phyloP scores from a whole-genome alignment of 2,329 filamentous ascomycete genomes.

The Akanthomyces muscarius region DNA sequence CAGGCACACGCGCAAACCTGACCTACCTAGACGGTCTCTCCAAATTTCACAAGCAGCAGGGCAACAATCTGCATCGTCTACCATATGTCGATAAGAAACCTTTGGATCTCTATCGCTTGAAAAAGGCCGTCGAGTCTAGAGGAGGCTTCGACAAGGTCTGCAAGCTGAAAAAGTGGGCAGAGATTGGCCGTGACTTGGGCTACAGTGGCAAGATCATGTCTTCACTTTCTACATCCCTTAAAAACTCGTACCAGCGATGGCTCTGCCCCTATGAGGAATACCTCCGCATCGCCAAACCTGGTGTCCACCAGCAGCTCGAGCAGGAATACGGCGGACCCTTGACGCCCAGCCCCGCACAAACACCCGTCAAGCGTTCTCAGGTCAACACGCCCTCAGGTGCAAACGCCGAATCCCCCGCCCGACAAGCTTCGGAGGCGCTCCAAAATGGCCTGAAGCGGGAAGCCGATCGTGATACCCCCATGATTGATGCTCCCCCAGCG shows the following conservation, averaged over 20 bases:
- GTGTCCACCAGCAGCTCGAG: conserved; percentile 93
- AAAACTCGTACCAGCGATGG: conserved; percentile 98
- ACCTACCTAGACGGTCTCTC: conserved; percentile 92
- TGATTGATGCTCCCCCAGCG: conserved; percentile 42
- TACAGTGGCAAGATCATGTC: conserved; percentile 99
- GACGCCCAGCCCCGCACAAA: conserved; percentile 68
- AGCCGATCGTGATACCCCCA: conserved; percentile 44
- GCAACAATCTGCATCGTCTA: conserved; percentile 87
- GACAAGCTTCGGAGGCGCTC: conserved; percentile 50
- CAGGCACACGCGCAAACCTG: conserved; percentile 89
- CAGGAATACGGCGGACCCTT: conserved; percentile 88
- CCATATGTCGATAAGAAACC: conserved; percentile 98
- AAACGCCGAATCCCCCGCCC: conserved; percentile 63
- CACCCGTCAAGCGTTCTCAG: conserved; percentile 63
- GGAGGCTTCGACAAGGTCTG: conserved; percentile 96
- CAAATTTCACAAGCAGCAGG: conserved; percentile 96
- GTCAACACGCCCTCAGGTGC: conserved; percentile 56
- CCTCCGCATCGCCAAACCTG: conserved; percentile 81
- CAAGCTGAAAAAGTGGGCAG: conserved; percentile 98
- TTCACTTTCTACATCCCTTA: conserved; percentile 91
- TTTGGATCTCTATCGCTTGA: conserved; percentile 89
- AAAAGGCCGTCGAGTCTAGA: conserved; percentile 91
- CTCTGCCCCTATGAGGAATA: conserved; percentile 96
- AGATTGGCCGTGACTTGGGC: conserved; percentile 91
- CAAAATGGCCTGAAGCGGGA: conserved; percentile 46